Percentiles rank a stretch among this genome's conserved stretches.
Evolutionary conservation across 2,329 filamentous ascomycete species (phyloP).

Genomic region (Aciculosporium take): DNA sequence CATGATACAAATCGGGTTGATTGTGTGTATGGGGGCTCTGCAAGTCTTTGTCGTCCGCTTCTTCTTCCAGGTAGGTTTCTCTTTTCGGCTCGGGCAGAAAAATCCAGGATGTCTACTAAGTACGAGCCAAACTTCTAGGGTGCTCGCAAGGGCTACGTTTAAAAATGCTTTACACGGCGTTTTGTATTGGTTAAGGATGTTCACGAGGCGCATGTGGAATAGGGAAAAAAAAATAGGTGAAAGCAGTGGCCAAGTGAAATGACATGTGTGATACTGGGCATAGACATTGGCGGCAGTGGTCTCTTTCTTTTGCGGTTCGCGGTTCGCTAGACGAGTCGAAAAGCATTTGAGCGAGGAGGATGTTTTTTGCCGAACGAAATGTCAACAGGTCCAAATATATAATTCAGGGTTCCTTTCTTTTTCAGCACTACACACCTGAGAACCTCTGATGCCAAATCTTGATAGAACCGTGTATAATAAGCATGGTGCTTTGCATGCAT

Average conservation of each 20-base stretch:
- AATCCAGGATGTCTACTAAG: slow-evolving; percentile 5
- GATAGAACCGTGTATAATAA: no score
- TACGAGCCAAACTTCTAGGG: slow-evolving; percentile 27
- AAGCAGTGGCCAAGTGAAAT: slow-evolving; percentile 15
- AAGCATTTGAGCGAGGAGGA: not conserved
- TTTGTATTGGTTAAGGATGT: slow-evolving; percentile 13
- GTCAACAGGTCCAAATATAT: not conserved
- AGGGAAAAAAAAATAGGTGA: not conserved
- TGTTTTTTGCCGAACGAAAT: not conserved
- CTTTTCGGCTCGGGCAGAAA: not conserved
- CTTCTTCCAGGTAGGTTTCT: slow-evolving; percentile 71
- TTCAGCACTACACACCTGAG: no score
- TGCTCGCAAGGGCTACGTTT: slow-evolving; percentile 56
- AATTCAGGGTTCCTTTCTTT: not conserved
- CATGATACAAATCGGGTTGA: slow-evolving; percentile 79
- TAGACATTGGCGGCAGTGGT: slow-evolving; percentile 5
- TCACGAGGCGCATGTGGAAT: slow-evolving; percentile 16
- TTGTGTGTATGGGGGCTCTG: slow-evolving; percentile 86
- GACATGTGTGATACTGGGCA: slow-evolving; percentile 12
- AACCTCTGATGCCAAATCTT: no score
- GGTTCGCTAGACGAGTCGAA: not conserved
- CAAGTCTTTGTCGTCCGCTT: slow-evolving; percentile 96
- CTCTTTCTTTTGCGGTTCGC: not conserved
- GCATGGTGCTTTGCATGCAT: no score
- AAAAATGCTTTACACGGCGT: slow-evolving; percentile 15